Evolutionary conservation across 164 flowering plant genomes (phyloP).

Genomic region (Macadamia integrifolia): DNA sequence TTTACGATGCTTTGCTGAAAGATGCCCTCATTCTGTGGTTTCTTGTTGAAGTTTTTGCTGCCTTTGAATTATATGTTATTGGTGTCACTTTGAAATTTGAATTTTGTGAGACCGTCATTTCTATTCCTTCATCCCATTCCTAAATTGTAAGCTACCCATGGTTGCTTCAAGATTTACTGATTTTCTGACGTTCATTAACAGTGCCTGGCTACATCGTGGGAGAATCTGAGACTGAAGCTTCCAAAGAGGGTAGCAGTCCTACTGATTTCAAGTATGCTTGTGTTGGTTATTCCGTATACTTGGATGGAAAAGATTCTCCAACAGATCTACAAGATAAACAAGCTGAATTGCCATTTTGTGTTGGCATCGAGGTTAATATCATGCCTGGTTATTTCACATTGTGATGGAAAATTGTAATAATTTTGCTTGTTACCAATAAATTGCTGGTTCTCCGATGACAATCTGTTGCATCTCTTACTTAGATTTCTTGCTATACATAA

Average conservation of each 20-base stretch:
- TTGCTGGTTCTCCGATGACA: background rate
- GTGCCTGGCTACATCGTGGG: slow-evolving; percentile 46
- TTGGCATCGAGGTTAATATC: slow-evolving; percentile 58
- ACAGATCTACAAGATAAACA: slow-evolving; percentile 21
- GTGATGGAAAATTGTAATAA: background rate
- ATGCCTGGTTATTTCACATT: background rate
- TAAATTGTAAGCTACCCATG: background rate
- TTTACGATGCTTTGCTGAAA: background rate
- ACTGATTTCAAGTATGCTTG: slow-evolving; percentile 60
- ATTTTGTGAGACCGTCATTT: background rate
- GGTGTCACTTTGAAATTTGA: background rate
- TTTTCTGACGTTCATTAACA: slow-evolving; percentile 15
- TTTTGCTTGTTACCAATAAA: background rate
- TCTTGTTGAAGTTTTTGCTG: background rate
- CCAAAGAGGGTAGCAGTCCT: slow-evolving; percentile 47
- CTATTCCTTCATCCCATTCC: background rate
- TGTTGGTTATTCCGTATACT: slow-evolving; percentile 59
- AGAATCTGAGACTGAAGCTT: slow-evolving; percentile 49
- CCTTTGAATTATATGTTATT: background rate
- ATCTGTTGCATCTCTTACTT: too few relatives aligned
- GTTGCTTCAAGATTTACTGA: background rate
- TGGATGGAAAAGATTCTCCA: slow-evolving; percentile 27
- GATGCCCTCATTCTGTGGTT: background rate
- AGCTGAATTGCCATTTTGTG: slow-evolving; percentile 51
- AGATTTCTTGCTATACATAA: too few relatives aligned